Base-by-base conservation (phyloP, 192 early-diverging fungal genomes). In the Mortierella claussenii region DNA sequence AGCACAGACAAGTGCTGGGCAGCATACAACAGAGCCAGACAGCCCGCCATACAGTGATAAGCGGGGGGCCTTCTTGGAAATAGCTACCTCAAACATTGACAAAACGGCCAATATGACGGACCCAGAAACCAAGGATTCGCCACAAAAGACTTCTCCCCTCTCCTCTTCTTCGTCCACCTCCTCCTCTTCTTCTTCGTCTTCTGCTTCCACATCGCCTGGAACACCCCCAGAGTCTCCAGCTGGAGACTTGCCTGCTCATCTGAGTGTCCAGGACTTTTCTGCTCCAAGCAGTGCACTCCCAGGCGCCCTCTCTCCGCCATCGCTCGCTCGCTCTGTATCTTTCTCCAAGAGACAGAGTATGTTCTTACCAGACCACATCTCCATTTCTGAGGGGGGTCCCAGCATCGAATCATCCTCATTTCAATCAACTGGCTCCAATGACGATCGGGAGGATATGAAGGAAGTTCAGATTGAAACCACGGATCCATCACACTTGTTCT, bases 401-500 rank as follows among this genome's bases (percentile, higher is more conserved):
- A 17, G 37, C 10, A 55, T 65, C 49, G 55, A 65, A 15, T 30
- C 62, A 10, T 55, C 73, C 2, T 76, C 73, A 12, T 34, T 52
- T 21, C 60, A 52, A 17, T 56, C 46, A 24, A 30, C 58, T 17
- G 46, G 40, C 31, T 61, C 59, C 27, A 65, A 48, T 46, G 73
- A 67, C 21, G 73, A 60, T 36, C 65, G 61, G 37, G 64, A 76
- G 26, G 71, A 76, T 36, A 76, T 76, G 65, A 76, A 79, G 28
- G 80, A 79, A 34, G 65, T 82, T 9, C 60, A 79, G 42, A 78
- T 82, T 44, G 74, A 82, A 28, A 78, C 80, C 13, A 58, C 68
- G 11, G 52, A 82, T 54, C 74, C 80, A 13, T 82, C 80, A 1
- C 80, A 82, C 43, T 45, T 82, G 28, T 82, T 82, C 20, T 82